phyloP scores from a whole-genome alignment of 345 rosid genomes.

The Ricinus communis region DNA sequence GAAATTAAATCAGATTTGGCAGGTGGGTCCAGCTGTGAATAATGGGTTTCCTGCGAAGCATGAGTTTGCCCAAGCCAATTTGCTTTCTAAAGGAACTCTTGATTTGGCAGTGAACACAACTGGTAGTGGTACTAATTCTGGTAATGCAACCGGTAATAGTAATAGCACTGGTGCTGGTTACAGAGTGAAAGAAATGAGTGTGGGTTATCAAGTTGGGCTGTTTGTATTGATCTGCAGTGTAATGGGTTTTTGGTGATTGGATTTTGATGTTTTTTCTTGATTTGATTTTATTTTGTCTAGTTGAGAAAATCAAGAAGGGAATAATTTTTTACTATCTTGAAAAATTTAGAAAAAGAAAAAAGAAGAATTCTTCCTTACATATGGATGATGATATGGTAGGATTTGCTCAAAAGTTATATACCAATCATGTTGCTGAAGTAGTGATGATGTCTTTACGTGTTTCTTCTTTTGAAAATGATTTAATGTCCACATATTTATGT shows the following conservation, averaged over 20 bases:
- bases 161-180: conserved; percentile 5
- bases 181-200: conserved; percentile 5
- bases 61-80: conserved; percentile 6
- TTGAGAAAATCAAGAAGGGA: no score
- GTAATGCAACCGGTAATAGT: background rate
- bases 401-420: no score
- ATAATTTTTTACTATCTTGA: no score
- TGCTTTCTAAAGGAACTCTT: conserved; percentile 12
- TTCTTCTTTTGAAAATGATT: no score
- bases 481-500: no score
- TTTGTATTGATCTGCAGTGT: conserved; percentile 14
- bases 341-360: no score
- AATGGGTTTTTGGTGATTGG: background rate
- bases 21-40: conserved; percentile 23
- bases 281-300: no score
- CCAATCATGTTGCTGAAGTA: no score
- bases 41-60: conserved; percentile 24
- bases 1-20: conserved; percentile 30
- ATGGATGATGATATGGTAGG: no score
- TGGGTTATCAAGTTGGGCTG: conserved; percentile 15
- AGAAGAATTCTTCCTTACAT: no score
- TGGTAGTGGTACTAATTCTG: background rate
- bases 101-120: background rate
- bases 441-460: no score
- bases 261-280: background rate